Conservation (phyloP, 768 basidiomycete genomes). For the Boletus huronensis region DNA sequence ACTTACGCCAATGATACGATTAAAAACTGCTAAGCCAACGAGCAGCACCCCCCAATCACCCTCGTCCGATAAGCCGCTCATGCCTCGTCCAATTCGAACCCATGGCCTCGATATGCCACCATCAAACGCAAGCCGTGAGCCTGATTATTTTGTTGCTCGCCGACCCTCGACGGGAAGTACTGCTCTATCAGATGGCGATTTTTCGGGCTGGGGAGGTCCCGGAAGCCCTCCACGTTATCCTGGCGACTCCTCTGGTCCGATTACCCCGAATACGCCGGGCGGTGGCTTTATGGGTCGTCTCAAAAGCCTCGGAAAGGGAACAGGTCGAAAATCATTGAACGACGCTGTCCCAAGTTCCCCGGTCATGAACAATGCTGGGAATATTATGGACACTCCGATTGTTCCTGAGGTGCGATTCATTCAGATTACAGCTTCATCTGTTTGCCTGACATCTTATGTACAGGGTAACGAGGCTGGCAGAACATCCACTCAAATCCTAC, state of each 20-base stretch:
- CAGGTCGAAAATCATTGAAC: conserved; percentile 32
- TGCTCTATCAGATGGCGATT: conserved; percentile 48
- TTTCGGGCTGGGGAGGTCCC: conserved; percentile 40
- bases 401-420: conserved; percentile 26
- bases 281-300: conserved; percentile 75
- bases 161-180: conserved; percentile 43
- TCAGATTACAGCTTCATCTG: neutral
- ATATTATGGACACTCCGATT: conserved; percentile 10
- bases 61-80: conserved; percentile 26
- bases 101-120: conserved; percentile 41
- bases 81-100: conserved; percentile 39
- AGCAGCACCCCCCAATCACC: conserved; percentile 47
- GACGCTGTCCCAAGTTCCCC: conserved; percentile 28
- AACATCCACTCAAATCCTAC: conserved; percentile 52
- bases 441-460: neutral
- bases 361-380: conserved; percentile 11
- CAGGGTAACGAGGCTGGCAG: conserved; percentile 34
- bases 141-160: conserved; percentile 55
- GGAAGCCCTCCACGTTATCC: conserved; percentile 34
- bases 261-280: conserved; percentile 48
- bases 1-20: conserved; percentile 56
- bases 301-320: conserved; percentile 67
- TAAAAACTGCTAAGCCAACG: conserved; percentile 31
- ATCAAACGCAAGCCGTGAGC: conserved; percentile 29
- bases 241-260: conserved; percentile 32